A percentile compares a stretch with the other conserved stretches of the same genome.
phyloP scores from a whole-genome alignment of 108 stramenopile genomes.

The Tribonema minus region DNA sequence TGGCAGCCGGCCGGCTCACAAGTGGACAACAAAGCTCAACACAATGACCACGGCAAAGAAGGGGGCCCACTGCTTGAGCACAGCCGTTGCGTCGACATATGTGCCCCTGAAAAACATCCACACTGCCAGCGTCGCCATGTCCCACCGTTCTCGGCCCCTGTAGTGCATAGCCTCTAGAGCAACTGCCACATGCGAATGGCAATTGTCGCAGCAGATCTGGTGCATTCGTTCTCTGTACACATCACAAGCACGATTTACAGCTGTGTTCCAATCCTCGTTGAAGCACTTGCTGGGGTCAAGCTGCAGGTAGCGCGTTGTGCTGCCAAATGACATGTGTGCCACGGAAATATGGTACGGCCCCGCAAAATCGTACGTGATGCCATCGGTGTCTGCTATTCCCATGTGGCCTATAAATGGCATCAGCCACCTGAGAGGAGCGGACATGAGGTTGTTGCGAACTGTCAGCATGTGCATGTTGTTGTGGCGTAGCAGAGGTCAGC shows the following conservation, averaged over 20 bases:
- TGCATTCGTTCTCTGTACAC: constrained; percentile 84
- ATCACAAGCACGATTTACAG: constrained; percentile 71
- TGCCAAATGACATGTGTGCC: constrained; percentile 54
- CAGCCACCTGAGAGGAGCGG: too few relatives aligned
- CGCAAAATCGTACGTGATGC: constrained; percentile 87
- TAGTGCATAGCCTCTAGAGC: constrained; percentile 77
- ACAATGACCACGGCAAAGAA: constrained; percentile 23
- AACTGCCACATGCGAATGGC: constrained; percentile 91
- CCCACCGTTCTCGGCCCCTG: constrained; percentile 68
- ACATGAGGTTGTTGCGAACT: too few relatives aligned
- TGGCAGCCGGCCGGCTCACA: too few relatives aligned
- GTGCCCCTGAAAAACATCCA: constrained; percentile 77
- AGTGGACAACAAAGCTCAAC: too few relatives aligned
- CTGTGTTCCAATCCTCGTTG: constrained; percentile 68
- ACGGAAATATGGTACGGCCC: constrained; percentile 86
- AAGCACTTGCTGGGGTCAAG: constrained; percentile 28
- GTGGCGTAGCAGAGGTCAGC: too few relatives aligned
- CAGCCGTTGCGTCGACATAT: constrained; percentile 52
- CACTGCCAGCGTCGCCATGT: constrained; percentile 88
- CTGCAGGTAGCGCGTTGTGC: constrained; percentile 54
- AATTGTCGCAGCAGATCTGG: constrained; percentile 94
- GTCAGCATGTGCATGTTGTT: too few relatives aligned
- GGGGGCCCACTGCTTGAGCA: constrained; percentile 42
- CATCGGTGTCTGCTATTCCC: constrained; percentile 80
- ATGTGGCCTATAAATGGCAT: constrained; percentile 86